phyloP scores from a whole-genome alignment of 169 alveolate genomes.

The Cryptosporidium meleagridis region DNA sequence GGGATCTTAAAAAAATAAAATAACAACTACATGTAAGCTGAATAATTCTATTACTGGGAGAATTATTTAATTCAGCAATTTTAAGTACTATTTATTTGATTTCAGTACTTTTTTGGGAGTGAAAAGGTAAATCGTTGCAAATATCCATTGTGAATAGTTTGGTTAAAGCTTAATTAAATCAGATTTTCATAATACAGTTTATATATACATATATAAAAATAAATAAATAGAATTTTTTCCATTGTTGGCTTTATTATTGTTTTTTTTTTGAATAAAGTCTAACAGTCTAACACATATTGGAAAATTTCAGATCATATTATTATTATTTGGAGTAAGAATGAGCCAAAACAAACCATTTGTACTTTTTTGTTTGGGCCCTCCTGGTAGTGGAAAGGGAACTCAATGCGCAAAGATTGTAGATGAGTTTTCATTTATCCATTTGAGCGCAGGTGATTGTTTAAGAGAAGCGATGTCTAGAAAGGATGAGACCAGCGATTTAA shows the following conservation, averaged over 20 bases:
- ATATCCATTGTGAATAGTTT: background rate
- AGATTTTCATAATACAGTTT: too few species aligned
- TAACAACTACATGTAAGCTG: background rate
- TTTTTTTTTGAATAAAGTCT: background rate
- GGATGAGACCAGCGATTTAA: slow-evolving; percentile 86
- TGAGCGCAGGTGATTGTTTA: slow-evolving; percentile 92
- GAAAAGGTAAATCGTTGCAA: background rate
- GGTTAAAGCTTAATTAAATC: too few species aligned
- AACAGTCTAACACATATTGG: too few species aligned
- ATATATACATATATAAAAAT: too few species aligned
- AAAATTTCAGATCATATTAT: too few species aligned
- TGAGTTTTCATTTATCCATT: slow-evolving; percentile 86
- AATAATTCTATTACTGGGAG: background rate
- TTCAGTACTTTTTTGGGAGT: background rate
- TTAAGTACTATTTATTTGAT: too few species aligned
- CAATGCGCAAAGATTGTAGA: slow-evolving; percentile 85
- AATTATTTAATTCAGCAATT: too few species aligned
- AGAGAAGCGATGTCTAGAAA: slow-evolving; percentile 83
- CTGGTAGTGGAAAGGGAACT: slow-evolving; percentile 91
- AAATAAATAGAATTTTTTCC: too few species aligned
- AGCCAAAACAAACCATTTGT: slow-evolving; percentile 39
- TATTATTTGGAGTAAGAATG: background rate
- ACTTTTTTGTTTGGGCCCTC: slow-evolving; percentile 82
- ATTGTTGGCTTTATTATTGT: background rate
- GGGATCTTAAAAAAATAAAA: background rate